These are phyloP conservation scores for Ananas comosus DNA, from an alignment of 176 grass and related monocot genomes.

Conservation along the genomic window DNA sequence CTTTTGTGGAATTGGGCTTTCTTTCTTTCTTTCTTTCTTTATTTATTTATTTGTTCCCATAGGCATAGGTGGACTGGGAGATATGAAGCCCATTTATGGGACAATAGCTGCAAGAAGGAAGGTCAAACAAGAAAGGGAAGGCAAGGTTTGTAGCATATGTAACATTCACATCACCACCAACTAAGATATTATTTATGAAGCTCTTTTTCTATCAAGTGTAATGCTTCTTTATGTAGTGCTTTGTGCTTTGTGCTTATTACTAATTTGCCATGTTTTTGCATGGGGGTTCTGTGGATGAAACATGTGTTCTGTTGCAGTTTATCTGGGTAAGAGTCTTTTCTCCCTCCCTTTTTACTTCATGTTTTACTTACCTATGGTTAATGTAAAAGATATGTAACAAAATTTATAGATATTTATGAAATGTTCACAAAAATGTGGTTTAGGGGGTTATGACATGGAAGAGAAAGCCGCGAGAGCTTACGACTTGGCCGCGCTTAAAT, in stretches of 20 bases:
- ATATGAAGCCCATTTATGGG: slow-evolving; percentile 99
- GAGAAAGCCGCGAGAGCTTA: slow-evolving; percentile 83
- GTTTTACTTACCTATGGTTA: background rate
- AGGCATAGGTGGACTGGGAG: slow-evolving; percentile 99
- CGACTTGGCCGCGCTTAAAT: slow-evolving; percentile 75
- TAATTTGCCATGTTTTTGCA: background rate
- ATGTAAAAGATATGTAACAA: too few species aligned
- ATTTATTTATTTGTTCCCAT: background rate
- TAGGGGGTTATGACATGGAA: slow-evolving; percentile 93
- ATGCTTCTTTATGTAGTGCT: background rate
- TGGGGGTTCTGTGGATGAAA: slow-evolving; percentile 3
- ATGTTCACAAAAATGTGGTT: background rate
- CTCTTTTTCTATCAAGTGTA: background rate
- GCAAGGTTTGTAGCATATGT: slow-evolving; percentile 45
- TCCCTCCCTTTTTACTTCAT: background rate
- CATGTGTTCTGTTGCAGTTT: slow-evolving; percentile 47
- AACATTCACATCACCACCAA: background rate
- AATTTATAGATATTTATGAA: background rate
- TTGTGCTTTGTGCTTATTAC: background rate
- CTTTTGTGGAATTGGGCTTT: too few species aligned
- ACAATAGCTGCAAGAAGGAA: slow-evolving; percentile 97
- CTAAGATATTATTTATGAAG: background rate
- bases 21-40: too few species aligned
- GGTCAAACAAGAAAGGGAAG: slow-evolving; percentile 93
- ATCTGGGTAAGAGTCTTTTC: slow-evolving; percentile 59